Evolutionary conservation across 345 rosid genomes (phyloP).

Genomic region (Carallia brachiata): DNA sequence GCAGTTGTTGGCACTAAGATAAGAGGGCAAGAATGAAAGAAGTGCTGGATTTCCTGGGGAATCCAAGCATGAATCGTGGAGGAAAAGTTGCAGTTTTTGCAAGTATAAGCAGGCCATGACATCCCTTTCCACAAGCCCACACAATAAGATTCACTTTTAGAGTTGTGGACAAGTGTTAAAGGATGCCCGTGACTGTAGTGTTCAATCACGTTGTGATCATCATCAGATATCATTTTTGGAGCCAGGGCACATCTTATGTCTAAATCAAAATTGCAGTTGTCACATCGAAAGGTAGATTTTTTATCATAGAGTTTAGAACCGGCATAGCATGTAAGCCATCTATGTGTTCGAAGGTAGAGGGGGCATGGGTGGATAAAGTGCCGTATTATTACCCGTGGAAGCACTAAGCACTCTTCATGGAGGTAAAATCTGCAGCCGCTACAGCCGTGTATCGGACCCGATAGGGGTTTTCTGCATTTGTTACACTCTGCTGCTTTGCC

Average conservation of each 20-base stretch:
- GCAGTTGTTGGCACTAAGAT: background rate
- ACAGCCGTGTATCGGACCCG: too few species aligned
- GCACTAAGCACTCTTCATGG: too few species aligned
- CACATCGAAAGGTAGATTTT: background rate
- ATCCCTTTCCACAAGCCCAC: constrained; percentile 3
- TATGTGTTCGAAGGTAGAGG: too few species aligned
- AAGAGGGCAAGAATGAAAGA: constrained; percentile 12
- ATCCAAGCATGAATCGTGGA: constrained; percentile 11
- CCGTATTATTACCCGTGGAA: background rate
- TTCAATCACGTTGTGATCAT: background rate
- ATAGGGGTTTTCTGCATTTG: too few species aligned
- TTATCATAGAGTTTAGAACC: too few species aligned
- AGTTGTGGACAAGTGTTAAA: background rate
- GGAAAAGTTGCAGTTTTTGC: constrained; percentile 3
- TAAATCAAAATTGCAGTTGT: background rate
- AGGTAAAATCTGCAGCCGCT: too few species aligned
- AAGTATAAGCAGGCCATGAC: background rate
- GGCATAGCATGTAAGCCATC: too few species aligned
- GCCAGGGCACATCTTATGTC: background rate
- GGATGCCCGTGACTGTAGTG: constrained; percentile 16
- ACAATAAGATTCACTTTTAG: background rate
- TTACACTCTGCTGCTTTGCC: too few species aligned
- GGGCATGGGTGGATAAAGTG: too few species aligned
- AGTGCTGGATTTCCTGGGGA: background rate
- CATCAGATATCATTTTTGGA: background rate